A percentile compares a stretch with the other conserved stretches of the same genome.
phyloP scores from a whole-genome alignment of 352 stramenopile species.

The Phytopythium chamaehyphon region DNA sequence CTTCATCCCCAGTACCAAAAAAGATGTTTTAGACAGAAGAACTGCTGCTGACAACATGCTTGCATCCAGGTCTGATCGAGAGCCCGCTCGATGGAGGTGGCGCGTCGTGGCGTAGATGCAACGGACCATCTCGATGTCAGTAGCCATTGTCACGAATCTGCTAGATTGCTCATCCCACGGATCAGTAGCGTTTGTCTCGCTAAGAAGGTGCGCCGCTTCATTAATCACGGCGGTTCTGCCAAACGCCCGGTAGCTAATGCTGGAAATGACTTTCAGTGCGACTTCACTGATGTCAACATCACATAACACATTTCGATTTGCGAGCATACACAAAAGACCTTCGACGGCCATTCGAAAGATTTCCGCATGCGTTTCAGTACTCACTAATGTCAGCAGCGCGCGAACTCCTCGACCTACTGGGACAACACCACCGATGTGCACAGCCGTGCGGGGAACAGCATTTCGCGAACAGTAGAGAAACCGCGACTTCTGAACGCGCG shows the following conservation, averaged over 20 bases:
- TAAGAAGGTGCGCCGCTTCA: constrained; percentile 33
- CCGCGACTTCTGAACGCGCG: constrained; percentile 60
- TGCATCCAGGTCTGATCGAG: constrained; percentile 9
- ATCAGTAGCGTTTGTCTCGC: constrained; percentile 7
- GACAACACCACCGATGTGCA: constrained; percentile 45
- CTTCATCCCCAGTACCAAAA: constrained; percentile 70
- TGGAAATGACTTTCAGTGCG: constrained; percentile 72
- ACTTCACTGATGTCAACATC: constrained; percentile 86
- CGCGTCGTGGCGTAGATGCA: constrained; percentile 7
- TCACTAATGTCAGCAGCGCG: constrained; percentile 71
- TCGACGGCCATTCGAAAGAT: constrained; percentile 76
- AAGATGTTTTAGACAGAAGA: constrained; percentile 61
- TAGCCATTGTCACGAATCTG: constrained; percentile 9
- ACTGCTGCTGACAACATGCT: constrained; percentile 15
- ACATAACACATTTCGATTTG: constrained; percentile 72
- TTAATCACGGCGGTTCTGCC: constrained; percentile 68
- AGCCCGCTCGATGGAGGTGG: constrained; percentile 3
- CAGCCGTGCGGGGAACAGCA: constrained; percentile 30
- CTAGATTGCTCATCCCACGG: constrained; percentile 6
- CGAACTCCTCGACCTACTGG: constrained; percentile 56
- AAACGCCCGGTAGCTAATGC: constrained; percentile 81
- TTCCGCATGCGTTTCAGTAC: constrained; percentile 55
- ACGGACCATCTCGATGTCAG: constrained; percentile 17
- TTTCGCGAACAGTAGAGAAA: constrained; percentile 57
- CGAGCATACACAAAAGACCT: constrained; percentile 68